Evolutionary conservation across 2,329 filamentous ascomycete species (phyloP), one percentile per base, ranked within the genome.

Genomic region (Ophiosphaerella narmari): DNA sequence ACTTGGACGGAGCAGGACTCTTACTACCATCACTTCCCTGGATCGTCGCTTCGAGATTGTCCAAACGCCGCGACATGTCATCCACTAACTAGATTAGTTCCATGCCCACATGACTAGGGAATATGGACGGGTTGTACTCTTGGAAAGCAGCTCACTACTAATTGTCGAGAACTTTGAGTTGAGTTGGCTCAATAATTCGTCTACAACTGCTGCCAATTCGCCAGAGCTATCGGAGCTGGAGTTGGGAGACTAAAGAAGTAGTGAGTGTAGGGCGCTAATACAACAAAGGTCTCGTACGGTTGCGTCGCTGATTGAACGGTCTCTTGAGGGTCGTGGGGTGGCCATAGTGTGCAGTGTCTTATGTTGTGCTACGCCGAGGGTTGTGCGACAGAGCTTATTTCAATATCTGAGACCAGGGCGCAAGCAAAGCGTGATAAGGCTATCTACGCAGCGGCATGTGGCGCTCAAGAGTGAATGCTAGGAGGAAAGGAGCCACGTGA

Each of bases 51-150:
- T 95, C 92, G 9, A 97, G 81, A 50, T 86, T 90, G 69, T 97
- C 92, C 18, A 97, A 77, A 23, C 92, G 85, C 53, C 88, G 82
- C 12, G 90, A 89, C 91, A 97, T 96, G 57, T 96, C 91, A 68
- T 96, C 92, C 89, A 97, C 91, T 96, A 23, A 14, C 2, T 6
- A 26, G 7, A 7, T 52, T 7, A 56, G 43, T 36, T 24, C n/a
- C 4, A 44, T 33, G 9, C 18, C 34, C 7, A 12, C 1, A 8
- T 8, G 13, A 7, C 1, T 2, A 0, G 2, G 7, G 3, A 14
- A 40, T n/a, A 48, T 18, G 4, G 37, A 29, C 86, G 26, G 11
- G 4, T 29, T 29, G 71, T 74, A 96, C 91, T 90, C 76, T 96
- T 96, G 33, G 88, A 84, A 63, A 96, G 90, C 51, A 97, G 87